phyloP scores from a whole-genome alignment of 345 rosid genomes.

The Aegle marmelos region DNA sequence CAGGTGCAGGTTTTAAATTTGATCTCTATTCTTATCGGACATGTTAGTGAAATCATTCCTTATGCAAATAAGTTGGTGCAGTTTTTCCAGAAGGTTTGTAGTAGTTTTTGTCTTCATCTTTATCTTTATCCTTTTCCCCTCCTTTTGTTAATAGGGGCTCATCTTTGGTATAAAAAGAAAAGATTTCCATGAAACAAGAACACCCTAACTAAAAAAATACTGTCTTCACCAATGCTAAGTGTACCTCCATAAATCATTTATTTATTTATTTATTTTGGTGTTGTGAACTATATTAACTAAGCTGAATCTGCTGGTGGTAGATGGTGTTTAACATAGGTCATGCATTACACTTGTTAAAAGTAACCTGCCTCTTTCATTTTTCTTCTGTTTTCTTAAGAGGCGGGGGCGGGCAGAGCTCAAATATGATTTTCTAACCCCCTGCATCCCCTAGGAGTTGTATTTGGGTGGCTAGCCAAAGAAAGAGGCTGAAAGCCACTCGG shows the following conservation, averaged over 20 bases:
- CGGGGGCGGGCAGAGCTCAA: too few relatives aligned
- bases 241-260: neutral
- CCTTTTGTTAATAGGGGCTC: neutral
- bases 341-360: neutral
- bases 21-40: slow-evolving; percentile 81
- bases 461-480: too few relatives aligned
- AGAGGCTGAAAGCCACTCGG: too few relatives aligned
- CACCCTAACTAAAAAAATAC: neutral
- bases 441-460: too few relatives aligned
- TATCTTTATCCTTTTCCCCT: too few relatives aligned
- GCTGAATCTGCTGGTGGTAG: neutral
- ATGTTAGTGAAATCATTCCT: slow-evolving; percentile 70
- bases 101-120: slow-evolving; percentile 3
- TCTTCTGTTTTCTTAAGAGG: neutral
- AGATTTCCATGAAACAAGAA: neutral
- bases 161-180: neutral
- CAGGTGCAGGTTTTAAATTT: slow-evolving; percentile 97
- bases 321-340: neutral
- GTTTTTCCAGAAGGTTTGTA: slow-evolving; percentile 80
- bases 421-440: too few relatives aligned
- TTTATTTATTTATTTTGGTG: too few relatives aligned
- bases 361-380: neutral
- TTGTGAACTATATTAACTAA: neutral
- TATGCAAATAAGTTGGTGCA: slow-evolving; percentile 71
- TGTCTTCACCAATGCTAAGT: neutral